Evolutionary conservation across 495 filamentous ascomycete species (phyloP), one percentile per base, ranked within the genome.

Genomic region (Friedmanniomyces endolithicus): DNA sequence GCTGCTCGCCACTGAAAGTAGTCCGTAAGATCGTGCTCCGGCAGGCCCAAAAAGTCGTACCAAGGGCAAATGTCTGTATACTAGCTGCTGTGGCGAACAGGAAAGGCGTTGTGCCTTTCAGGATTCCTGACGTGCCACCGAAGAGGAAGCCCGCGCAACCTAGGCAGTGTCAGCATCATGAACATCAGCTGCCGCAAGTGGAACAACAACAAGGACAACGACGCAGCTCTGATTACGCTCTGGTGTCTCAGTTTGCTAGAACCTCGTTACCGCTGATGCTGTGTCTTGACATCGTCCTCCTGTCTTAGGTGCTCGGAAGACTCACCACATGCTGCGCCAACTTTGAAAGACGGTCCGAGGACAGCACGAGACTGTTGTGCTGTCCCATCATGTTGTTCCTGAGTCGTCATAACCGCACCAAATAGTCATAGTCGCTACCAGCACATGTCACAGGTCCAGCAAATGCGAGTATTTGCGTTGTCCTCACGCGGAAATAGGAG

Each of bases 1-100:
- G 72, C 20, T 45, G 37, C 6, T 41, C 11, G n/a, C 19, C 41
- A 8, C 40, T 43, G 33, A 37, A n/a, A 55, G 64, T 67, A 14
- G 67, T 62, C 33, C 68, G 58, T 22, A 76, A 57, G 14, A 75
- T 50, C 9, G 61, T 51, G 11, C 60, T 52, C 33, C 75, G 68
- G 52, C 66, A 70, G 65, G 63, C 85, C 74, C 78, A 87, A 67
- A 83, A 98, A 17, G 80, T 82, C 43, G 75, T 78, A 27, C 88
- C 87, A 43, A 94, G 77, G 37, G 75, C 70, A 70, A 84, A 86
- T 77, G 85, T 95, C 70, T 95, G 88, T 39, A 85, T 71, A 34
- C 86, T 84, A 27, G 82, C 79, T 51, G 81, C 77, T 34, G 82
- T 44, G 6, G 87, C 81, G 70, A 89, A 92, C 6, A 94, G 67